These are phyloP conservation scores for Colletotrichum paranaense DNA, from an alignment of 2,329 filamentous ascomycete genomes.

Conservation along the genomic window DNA sequence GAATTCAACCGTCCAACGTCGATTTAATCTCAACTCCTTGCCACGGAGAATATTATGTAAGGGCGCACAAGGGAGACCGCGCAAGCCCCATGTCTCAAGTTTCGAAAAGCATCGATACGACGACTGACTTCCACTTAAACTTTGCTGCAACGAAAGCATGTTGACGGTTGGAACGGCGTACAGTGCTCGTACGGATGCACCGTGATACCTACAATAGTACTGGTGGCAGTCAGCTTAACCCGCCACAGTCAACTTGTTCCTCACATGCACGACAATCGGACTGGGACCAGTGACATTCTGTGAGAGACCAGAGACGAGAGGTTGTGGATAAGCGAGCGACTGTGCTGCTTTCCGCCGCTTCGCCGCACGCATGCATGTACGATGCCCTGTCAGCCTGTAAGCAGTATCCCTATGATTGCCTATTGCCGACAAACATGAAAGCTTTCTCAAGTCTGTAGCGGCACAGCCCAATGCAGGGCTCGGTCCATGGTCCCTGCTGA, in stretches of 20 bases:
- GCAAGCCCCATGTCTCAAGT: conserved; percentile 15
- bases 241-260: neutral
- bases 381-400: neutral
- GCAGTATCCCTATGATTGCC: neutral
- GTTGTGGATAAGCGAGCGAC: neutral
- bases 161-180: neutral
- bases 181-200: neutral
- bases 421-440: neutral
- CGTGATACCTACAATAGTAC: neutral
- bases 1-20: neutral
- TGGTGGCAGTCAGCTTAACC: neutral
- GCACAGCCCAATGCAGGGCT: neutral
- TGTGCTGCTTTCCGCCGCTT: neutral
- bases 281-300: too few species aligned
- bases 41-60: neutral
- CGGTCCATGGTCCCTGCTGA: neutral
- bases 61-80: conserved; percentile 25
- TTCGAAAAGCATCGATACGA: neutral
- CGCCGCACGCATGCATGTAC: conserved; percentile 13
- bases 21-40: neutral
- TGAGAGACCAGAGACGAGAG: neutral
- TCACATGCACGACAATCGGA: neutral
- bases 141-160: conserved; percentile 10
- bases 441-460: neutral
- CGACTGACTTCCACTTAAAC: neutral